These are phyloP conservation scores for Pseudopithomyces maydicus DNA, from an alignment of 2,329 filamentous ascomycete genomes.

Conservation along the genomic window DNA sequence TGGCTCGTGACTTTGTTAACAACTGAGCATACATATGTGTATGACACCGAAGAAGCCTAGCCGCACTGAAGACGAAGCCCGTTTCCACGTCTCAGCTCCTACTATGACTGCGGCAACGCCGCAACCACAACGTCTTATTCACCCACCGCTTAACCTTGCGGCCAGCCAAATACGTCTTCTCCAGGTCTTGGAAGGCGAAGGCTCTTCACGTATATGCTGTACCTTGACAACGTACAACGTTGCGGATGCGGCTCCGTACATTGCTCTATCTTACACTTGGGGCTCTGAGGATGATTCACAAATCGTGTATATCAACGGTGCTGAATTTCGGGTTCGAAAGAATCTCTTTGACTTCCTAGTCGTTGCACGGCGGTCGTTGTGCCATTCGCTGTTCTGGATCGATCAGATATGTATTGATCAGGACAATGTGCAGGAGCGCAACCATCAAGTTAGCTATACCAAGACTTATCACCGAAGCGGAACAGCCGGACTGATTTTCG, in stretches of 20 bases:
- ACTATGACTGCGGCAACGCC: not conserved
- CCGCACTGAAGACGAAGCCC: too few relatives aligned
- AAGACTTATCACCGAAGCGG: not conserved
- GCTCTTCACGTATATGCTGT: not conserved
- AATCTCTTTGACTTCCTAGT: constrained; percentile 13
- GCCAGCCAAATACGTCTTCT: not conserved
- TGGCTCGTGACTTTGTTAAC: too few relatives aligned
- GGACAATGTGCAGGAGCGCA: not conserved
- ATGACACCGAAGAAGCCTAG: too few relatives aligned
- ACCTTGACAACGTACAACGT: not conserved
- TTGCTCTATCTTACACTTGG: constrained; percentile 17
- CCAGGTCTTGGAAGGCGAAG: not conserved
- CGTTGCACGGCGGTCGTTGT: not conserved
- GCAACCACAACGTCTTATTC: not conserved
- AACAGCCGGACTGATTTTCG: not conserved
- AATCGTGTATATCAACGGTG: not conserved
- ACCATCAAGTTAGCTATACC: constrained; percentile 14
- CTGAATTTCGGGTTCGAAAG: not conserved
- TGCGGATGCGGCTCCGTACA: constrained; percentile 1
- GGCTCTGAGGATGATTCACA: not conserved
- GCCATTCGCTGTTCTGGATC: constrained; percentile 7
- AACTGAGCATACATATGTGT: too few relatives aligned
- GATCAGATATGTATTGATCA: constrained; percentile 16
- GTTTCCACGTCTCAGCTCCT: too few relatives aligned
- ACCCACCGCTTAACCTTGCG: not conserved